These are phyloP conservation scores for Lipomyces oligophaga DNA, from an alignment of 805 yeast species.

Conservation along the genomic window DNA sequence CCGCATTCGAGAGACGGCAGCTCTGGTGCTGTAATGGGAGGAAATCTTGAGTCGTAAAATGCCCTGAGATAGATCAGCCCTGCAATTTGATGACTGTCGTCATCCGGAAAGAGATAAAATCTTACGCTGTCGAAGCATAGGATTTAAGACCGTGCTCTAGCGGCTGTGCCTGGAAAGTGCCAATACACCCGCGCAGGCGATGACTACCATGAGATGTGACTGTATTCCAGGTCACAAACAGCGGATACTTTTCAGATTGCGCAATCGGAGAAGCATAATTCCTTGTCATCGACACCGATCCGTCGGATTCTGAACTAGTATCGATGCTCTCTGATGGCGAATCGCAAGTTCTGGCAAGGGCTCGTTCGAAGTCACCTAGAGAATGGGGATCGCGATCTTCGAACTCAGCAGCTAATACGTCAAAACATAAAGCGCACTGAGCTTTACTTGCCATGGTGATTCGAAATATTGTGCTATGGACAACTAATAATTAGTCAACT, in stretches of 20 bases:
- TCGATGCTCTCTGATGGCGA: too few relatives aligned
- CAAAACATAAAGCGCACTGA: slow-evolving; percentile 31
- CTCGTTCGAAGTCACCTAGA: too few relatives aligned
- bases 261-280: too few relatives aligned
- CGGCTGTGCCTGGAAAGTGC: slow-evolving; percentile 64
- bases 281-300: too few relatives aligned
- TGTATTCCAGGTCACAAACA: slow-evolving; percentile 83
- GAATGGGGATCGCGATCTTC: slow-evolving; percentile 12
- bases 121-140: slow-evolving; percentile 56
- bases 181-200: slow-evolving; percentile 83
- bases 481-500: too few relatives aligned
- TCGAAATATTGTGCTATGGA: too few relatives aligned
- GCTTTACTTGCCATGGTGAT: slow-evolving; percentile 29
- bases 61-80: slow-evolving; percentile 44
- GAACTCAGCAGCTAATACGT: slow-evolving; percentile 23
- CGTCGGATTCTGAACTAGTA: too few relatives aligned
- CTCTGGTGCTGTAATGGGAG: slow-evolving; percentile 57
- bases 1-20: slow-evolving; percentile 49
- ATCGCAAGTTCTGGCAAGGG: too few relatives aligned
- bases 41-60: slow-evolving; percentile 71
- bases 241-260: slow-evolving; percentile 44
- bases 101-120: neutral
- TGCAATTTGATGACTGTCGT: slow-evolving; percentile 17
- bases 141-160: slow-evolving; percentile 56
- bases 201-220: slow-evolving; percentile 28